A percentile compares a stretch with the other conserved stretches of the same genome.
Evolutionary conservation across 2,329 filamentous ascomycete genomes (phyloP).

Genomic region (Sclerotinia spermophila): DNA sequence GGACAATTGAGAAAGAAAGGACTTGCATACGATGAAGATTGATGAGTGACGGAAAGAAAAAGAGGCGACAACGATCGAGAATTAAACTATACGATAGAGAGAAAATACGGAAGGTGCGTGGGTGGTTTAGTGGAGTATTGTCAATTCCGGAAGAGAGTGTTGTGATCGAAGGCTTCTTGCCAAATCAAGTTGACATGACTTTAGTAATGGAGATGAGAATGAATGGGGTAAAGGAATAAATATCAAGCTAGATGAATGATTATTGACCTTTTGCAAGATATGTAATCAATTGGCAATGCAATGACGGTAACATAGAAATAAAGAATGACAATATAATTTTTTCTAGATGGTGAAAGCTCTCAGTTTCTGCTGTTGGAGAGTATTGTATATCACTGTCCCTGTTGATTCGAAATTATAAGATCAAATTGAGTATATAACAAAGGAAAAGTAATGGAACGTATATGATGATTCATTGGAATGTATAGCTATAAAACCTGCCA

Average conservation of each 20-base stretch:
- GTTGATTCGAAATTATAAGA: neutral
- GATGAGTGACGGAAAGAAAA: conserved; percentile 19
- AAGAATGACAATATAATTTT: neutral
- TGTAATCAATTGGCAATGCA: neutral
- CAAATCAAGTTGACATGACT: neutral
- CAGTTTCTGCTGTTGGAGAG: neutral
- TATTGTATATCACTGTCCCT: neutral
- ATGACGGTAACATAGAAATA: too few species aligned
- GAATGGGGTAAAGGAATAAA: too few species aligned
- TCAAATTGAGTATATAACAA: neutral
- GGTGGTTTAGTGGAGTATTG: neutral
- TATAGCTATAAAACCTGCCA: neutral
- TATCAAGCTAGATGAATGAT: neutral
- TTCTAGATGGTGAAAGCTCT: neutral
- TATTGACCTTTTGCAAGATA: neutral
- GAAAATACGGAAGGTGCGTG: conserved; percentile 2
- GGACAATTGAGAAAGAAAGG: conserved; percentile 13
- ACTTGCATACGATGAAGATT: conserved; percentile 6
- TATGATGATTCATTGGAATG: neutral
- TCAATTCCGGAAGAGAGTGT: neutral
- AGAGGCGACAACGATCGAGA: conserved; percentile 4
- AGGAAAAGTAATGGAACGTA: too few species aligned
- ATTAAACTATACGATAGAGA: neutral
- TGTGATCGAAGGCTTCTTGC: neutral
- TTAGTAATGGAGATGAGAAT: neutral